A percentile compares a stretch with the other conserved stretches of the same genome.
These are phyloP conservation scores for Coniochaeta prunicola DNA, from an alignment of 2,329 filamentous ascomycete species.

Conservation along the genomic window DNA sequence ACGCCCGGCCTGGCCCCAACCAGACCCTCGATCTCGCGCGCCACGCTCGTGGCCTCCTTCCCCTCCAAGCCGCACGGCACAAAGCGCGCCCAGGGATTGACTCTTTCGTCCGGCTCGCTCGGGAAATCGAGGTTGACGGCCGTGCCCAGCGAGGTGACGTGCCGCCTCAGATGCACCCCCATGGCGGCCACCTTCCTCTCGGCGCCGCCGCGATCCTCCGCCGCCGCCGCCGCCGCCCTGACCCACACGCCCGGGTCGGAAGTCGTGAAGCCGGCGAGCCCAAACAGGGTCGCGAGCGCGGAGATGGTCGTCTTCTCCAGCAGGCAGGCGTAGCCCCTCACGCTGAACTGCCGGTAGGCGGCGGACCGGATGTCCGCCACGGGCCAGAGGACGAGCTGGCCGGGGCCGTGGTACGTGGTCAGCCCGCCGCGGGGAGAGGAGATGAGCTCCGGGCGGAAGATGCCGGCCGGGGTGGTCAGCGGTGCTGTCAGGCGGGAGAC, in stretches of 20 bases:
- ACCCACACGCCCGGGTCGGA: conserved; percentile 81
- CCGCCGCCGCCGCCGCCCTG: no score
- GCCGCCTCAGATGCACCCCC: conserved; percentile 81
- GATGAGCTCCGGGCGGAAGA: conserved; percentile 51
- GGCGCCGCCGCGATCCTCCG: conserved; percentile 26
- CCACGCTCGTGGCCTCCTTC: conserved; percentile 70
- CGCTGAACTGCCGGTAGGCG: conserved; percentile 46
- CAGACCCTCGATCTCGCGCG: conserved; percentile 32
- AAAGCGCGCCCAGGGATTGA: conserved; percentile 61
- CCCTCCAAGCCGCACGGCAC: conserved; percentile 84
- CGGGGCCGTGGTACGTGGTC: conserved; percentile 91
- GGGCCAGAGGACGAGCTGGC: conserved; percentile 88
- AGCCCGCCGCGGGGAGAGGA: conserved; percentile 78
- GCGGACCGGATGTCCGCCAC: conserved; percentile 68
- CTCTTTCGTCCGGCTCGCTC: conserved; percentile 47
- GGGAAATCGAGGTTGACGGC: conserved; percentile 71
- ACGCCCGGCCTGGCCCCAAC: not conserved
- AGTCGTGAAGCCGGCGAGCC: conserved; percentile 55
- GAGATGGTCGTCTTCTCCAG: conserved; percentile 72
- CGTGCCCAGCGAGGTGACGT: conserved; percentile 78
- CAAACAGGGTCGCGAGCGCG: conserved; percentile 48
- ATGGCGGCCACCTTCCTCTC: conserved; percentile 76
- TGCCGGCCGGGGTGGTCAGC: conserved; percentile 13
- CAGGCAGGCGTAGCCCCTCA: conserved; percentile 69
- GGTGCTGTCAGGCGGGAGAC: conserved; percentile 22